Base-by-base conservation (phyloP, 1,139 yeast species). In the Debaryomyces fabryi region DNA sequence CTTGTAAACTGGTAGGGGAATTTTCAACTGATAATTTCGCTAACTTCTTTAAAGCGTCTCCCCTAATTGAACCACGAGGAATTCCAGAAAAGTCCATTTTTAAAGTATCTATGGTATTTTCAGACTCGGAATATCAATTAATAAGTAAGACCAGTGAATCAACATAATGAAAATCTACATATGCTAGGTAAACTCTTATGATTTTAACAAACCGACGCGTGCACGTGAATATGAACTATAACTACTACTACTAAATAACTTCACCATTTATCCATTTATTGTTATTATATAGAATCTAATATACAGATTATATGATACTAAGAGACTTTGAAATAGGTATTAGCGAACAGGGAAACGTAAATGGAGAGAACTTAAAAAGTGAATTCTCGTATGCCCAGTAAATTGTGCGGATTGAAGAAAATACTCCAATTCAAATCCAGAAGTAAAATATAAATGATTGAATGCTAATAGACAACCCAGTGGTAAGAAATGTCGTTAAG, bases 1-100 rank as follows among this genome's bases (percentile, higher is more conserved):
- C 59, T 37, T 52, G 51, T 34, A 57, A 49, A 44, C 53, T 59
- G 8, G 58, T 43, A 46, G 65, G 54, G 40, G 57, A 50, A 47
- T 63, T 58, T 45, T 66, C 64, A 13, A 65, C 69, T 4, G 69
- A 58, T 23, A 66, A 50, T 39, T 55, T 58, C 9, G 73, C 72
- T 29, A 69, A 54, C 58, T 78, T 81, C 49, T 74, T 74, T 52
- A 86, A 75, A 6, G 93, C 91, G 43, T 73, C 79, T 10, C 81
- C 80, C 49, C 93, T 76, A 24, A 87, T 73, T n/a, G 70, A 57
- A 34, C 75, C 76, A 27, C 78, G 60, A 30, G 68, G 55, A 34
- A 74, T 62, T 9, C 79, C 79, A 42, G 57, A 59, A 51, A 52
- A 74, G 54, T 74, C 79, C 80, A 75, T 74, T 12, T 30, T 24